A percentile compares a stretch with the other conserved stretches of the same genome.
Conservation (phyloP, 78 protist genomes). For the Dictyostelium brefeldianum region DNA sequence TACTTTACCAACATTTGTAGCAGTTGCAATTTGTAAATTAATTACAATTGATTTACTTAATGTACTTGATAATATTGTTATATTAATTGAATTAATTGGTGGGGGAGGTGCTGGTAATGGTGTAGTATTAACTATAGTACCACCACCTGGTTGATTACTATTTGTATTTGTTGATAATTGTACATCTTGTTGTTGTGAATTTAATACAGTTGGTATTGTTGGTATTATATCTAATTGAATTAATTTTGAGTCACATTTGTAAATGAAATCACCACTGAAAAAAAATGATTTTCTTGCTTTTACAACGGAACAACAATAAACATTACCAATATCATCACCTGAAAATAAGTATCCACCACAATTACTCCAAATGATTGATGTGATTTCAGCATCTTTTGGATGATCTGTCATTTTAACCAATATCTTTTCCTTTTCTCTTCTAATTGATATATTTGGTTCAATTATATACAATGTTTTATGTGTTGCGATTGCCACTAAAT, state of each 20-base stretch:
- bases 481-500: slow-evolving; percentile 58
- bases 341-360: slow-evolving; percentile 60
- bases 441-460: slow-evolving; percentile 40
- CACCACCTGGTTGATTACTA: too few species aligned
- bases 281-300: slow-evolving; percentile 61
- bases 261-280: slow-evolving; percentile 22
- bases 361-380: slow-evolving; percentile 38
- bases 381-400: slow-evolving; percentile 59
- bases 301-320: slow-evolving; percentile 37
- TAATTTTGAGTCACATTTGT: slow-evolving; percentile 28
- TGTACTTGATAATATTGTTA: slow-evolving; percentile 25
- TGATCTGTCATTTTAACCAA: slow-evolving; percentile 69
- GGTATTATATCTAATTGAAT: slow-evolving; percentile 48
- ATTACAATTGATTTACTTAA: slow-evolving; percentile 47
- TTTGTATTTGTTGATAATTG: neutral
- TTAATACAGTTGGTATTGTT: neutral
- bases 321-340: slow-evolving; percentile 56
- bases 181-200: neutral
- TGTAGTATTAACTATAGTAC: neutral
- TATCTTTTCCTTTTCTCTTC: slow-evolving; percentile 63
- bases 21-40: slow-evolving; percentile 2
- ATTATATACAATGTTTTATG: slow-evolving; percentile 33
- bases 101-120: neutral
- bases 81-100: neutral
- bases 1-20: slow-evolving; percentile 6